Percentiles rank a stretch among this genome's conserved stretches.
Conservation (phyloP, 2,329 filamentous ascomycete species). For the Aspergillus intermedius region DNA sequence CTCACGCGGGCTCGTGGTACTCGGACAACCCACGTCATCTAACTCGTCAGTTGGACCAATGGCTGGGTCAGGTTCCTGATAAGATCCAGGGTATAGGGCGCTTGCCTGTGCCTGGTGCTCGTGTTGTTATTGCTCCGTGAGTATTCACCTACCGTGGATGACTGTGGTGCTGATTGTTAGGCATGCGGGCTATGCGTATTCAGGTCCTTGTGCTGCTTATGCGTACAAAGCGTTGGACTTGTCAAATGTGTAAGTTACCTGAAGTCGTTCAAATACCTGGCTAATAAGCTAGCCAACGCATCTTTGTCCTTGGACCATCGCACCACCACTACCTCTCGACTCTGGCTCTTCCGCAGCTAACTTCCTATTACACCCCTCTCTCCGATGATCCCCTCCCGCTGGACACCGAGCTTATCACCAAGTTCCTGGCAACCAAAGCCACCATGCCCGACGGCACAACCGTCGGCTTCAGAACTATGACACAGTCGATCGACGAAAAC, state of each 20-base stretch:
- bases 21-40: slow-evolving; percentile 55
- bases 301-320: slow-evolving; percentile 89
- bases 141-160: slow-evolving; percentile 25
- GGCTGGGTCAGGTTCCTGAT: slow-evolving; percentile 64
- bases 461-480: slow-evolving; percentile 50
- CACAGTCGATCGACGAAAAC: slow-evolving; percentile 58
- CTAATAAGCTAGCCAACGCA: slow-evolving; percentile 56
- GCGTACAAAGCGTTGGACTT: slow-evolving; percentile 88
- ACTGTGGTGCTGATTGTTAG: slow-evolving; percentile 42
- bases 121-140: slow-evolving; percentile 90
- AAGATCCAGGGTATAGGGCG: slow-evolving; percentile 56
- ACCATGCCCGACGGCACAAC: slow-evolving; percentile 25
- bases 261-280: background rate
- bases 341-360: slow-evolving; percentile 68
- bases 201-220: slow-evolving; percentile 85
- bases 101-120: slow-evolving; percentile 66
- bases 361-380: slow-evolving; percentile 41
- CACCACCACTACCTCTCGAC: slow-evolving; percentile 76
- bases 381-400: slow-evolving; percentile 38
- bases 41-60: slow-evolving; percentile 63
- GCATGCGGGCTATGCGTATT: slow-evolving; percentile 90
- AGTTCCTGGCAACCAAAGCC: slow-evolving; percentile 27
- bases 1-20: slow-evolving; percentile 89
- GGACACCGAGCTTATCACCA: slow-evolving; percentile 37
- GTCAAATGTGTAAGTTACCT: slow-evolving; percentile 54